Evolutionary conservation across 495 filamentous ascomycete species (phyloP), one percentile per base, ranked within the genome.

Genomic region (Platismatia glauca): DNA sequence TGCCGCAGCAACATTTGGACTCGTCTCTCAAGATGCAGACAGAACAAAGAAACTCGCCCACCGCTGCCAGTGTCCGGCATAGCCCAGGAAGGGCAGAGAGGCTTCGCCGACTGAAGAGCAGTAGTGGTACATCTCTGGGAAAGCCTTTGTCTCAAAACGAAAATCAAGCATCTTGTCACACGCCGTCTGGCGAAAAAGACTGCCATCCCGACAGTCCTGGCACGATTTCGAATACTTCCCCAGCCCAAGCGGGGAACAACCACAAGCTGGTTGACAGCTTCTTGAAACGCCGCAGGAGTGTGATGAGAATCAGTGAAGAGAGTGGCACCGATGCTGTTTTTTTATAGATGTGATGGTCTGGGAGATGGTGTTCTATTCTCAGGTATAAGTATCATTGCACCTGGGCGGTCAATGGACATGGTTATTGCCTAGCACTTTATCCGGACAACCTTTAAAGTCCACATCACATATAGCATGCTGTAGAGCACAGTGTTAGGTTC

Each of bases 401-500:
- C 24, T 58, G n/a, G n/a, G 38, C 44, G 27, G 18, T 37, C n/a
- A 6, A 22, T 63, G 31, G 29, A 33, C 29, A 43, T 55, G 33
- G 13, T 53, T 8, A 16, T 53, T 29, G 50, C 29, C 16, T 53
- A 20, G 27, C 15, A 33, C 27, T 53, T 31, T 53, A 3, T n/a
- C 72, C 75, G 75, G 39, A 73, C 65, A 61, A 64, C 73, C 73
- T 82, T n/a, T 11, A n/a, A 41, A 15, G n/a, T 22, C 5, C 20
- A 24, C 18, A 13, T 41, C 6, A 13, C n/a, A 16, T 15, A 34
- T 43, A 18, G 27, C 20, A 62, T 39, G 27, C 20, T 56, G 15
- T 31, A 20, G 37, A 20, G 16, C 29, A 33, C 12, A 33, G 5
- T 33, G 7, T 53, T 33, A 33, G 20, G 20, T 31, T 33, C 27